Evolutionary conservation across 768 basidiomycete species (phyloP), one percentile per base, ranked within the genome.

Genomic region (Suillus cothurnatus): DNA sequence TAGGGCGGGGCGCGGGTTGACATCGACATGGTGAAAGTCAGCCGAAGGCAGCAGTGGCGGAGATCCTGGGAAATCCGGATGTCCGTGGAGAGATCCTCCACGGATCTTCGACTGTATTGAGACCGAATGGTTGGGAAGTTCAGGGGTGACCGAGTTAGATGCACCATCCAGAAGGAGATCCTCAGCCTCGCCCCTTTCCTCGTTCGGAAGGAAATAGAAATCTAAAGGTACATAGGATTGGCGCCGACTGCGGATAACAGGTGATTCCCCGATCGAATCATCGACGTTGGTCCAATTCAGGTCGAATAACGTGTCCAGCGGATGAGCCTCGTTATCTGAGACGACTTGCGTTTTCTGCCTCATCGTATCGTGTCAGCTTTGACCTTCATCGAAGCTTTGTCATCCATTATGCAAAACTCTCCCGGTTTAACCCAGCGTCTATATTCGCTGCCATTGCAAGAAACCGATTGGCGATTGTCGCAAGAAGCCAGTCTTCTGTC

Each of bases 201-300:
- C 65, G 36, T 66, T 59, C 28, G 55, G 65, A 60, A 61, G 28
- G 60, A 58, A 49, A 66, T 56, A 66, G 58, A 59, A 67, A 64
- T 50, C 62, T n/a, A 62, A 28, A 28, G 58, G 53, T 49, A 41
- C 38, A 32, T 64, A 65, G 57, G 64, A 45, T 64, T 63, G 66
- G 59, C 67, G 60, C 59, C 50, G 67, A 41, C 67, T 52, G 38
- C 49, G 75, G 45, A 67, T 41, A 31, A 76, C 73, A 64, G 75
- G 77, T 34, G 77, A 76, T 63, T 74, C 70, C 67, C 66, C 57
- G 52, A 70, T 64, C n/a, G 53, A 32, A 23, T 68, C 64, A 26
- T 47, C 31, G 26, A 53, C 45, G 56, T 19, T 52, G 52, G 41
- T 61, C 56, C 28, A 32, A 61, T 61, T 57, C 64, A 32, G 39